A percentile compares a stretch with the other conserved stretches of the same genome.
Conservation (phyloP, 495 filamentous ascomycete genomes). For the Cercophora scortea region DNA sequence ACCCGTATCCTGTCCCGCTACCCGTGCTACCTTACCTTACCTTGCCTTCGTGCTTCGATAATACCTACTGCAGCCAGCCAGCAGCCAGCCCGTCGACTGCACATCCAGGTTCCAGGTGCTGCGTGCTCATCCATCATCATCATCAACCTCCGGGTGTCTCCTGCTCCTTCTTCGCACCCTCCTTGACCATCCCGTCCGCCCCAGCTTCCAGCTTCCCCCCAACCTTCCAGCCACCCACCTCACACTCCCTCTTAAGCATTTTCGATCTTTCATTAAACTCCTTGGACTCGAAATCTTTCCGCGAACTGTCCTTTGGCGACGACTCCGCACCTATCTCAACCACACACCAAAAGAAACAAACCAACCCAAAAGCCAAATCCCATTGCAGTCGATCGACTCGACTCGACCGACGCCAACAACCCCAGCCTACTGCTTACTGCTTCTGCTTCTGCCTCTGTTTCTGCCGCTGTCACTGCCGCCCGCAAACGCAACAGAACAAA, state of each 20-base stretch:
- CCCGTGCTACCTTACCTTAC: no score
- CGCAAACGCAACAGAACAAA: slow-evolving; percentile 9
- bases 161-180: slow-evolving; percentile 19
- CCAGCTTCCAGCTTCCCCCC: slow-evolving; percentile 12
- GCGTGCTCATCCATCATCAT: slow-evolving; percentile 15
- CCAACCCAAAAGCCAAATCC: not conserved
- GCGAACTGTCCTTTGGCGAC: slow-evolving; percentile 20
- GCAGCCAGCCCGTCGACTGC: slow-evolving; percentile 1
- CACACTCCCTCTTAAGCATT: slow-evolving; percentile 24
- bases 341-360: slow-evolving; percentile 1
- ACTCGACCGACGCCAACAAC: not conserved
- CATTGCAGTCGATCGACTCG: not conserved
- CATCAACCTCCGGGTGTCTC: slow-evolving; percentile 9
- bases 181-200: slow-evolving; percentile 11
- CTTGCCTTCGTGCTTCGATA: no score
- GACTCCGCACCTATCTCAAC: slow-evolving; percentile 9
- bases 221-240: slow-evolving; percentile 13
- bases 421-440: not conserved
- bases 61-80: no score
- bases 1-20: no score
- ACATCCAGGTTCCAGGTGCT: not conserved
- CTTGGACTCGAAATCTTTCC: slow-evolving; percentile 19
- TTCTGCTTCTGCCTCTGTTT: not conserved
- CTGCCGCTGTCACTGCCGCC: not conserved
- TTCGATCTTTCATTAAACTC: slow-evolving; percentile 28